These are phyloP conservation scores for Geotrichum histeridarum DNA, from an alignment of 1,139 yeast species.

Conservation along the genomic window DNA sequence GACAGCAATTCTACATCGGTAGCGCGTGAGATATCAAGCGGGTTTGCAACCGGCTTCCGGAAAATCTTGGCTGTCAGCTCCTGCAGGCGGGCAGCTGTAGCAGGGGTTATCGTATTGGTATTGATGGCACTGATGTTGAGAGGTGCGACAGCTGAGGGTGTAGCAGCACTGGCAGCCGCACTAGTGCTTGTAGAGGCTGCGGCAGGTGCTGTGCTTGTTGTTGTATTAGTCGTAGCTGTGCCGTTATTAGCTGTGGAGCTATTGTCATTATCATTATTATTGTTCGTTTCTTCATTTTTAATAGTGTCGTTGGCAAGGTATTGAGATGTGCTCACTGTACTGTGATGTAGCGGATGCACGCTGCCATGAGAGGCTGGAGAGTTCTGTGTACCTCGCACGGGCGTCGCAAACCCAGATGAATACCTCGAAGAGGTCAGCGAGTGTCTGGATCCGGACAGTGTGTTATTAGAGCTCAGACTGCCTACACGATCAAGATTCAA, in stretches of 20 bases:
- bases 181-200: neutral
- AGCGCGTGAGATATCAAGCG: conserved; percentile 70
- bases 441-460: conserved; percentile 11
- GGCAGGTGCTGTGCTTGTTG: neutral
- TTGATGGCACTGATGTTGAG: conserved; percentile 13
- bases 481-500: conserved; percentile 19
- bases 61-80: conserved; percentile 20
- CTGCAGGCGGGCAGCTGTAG: conserved; percentile 14
- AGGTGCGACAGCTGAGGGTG: conserved; percentile 8
- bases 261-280: neutral
- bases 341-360: conserved; percentile 13
- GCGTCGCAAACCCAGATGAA: conserved; percentile 7
- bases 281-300: neutral
- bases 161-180: conserved; percentile 15
- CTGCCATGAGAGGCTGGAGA: conserved; percentile 7
- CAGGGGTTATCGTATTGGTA: conserved; percentile 19
- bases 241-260: neutral
- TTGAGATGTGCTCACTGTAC: conserved; percentile 3
- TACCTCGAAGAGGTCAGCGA: conserved; percentile 17
- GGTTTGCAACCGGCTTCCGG: conserved; percentile 34
- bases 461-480: neutral
- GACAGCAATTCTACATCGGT: conserved; percentile 79
- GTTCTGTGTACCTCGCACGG: neutral
- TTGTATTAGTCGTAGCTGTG: neutral
- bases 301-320: conserved; percentile 11